Evolutionary conservation across 2,329 filamentous ascomycete species (phyloP), one percentile per base, ranked within the genome.

Genomic region (Dryadomyces quercus-mongolicae): DNA sequence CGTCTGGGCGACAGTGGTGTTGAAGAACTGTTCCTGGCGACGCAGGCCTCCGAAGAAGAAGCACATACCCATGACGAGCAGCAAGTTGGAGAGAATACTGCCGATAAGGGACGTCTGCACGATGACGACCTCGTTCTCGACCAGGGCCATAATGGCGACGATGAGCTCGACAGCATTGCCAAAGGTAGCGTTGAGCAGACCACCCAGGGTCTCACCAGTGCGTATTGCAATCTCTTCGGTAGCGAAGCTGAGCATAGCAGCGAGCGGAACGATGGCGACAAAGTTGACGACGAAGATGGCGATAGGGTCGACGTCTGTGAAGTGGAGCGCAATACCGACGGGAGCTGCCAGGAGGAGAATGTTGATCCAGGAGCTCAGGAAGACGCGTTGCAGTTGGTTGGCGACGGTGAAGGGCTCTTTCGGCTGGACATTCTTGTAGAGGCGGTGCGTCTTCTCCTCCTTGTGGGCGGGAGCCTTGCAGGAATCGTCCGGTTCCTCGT

Each of bases 31-130:
- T 66, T 94, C 86, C 31, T 79, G 65, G 31, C 91, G 81, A 56
- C 86, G 84, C 61, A 94, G 67, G 4, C 89, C 89, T 51, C 88
- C 90, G 57, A 88, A 85, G 72, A 95, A 93, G 75, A 94, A 96
- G 66, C 85, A 93, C 82, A 91, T 94, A 54, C 89, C 91, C 74
- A 95, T 74, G 52, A 95, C 88, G 15, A 95, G 79, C 3, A 95
- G 78, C 56, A 97, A 69, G 66, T 96, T 96, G 45, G 90, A 95
- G 21, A 96, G 74, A 67, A 96, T 95, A 67, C 85, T 91, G 54
- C 91, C 91, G 58, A 96, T 88, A 31, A 97, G 75, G 0, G 91
- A 96, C 0, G 91, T 95, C 68, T 96, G 89, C 7, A 96, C 90
- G 57, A 97, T 94, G 38, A 85, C 72, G 22, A 94, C 80, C 68